Percentiles rank a stretch among this genome's conserved stretches.
Evolutionary conservation across 2,329 filamentous ascomycete genomes (phyloP).

Genomic region (Apiospora kogelbergensis): DNA sequence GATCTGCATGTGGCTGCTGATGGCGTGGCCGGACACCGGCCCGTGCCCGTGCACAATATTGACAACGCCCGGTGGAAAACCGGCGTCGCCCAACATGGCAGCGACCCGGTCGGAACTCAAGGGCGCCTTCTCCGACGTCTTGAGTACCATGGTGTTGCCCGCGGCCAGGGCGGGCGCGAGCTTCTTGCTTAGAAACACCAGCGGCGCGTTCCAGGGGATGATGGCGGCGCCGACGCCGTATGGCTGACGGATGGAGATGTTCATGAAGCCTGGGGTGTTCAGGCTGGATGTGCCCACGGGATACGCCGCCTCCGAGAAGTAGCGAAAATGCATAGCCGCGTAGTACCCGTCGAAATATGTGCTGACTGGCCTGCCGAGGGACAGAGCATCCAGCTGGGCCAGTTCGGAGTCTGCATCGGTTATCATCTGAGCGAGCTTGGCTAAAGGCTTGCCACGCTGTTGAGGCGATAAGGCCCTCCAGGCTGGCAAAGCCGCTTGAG

Average conservation of each 20-base stretch:
- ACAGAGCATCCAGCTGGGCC: conserved; percentile 18
- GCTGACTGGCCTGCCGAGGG: conserved; percentile 20
- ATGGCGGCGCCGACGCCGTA: conserved; percentile 18
- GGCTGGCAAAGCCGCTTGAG: conserved; percentile 21
- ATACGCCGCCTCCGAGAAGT: conserved; percentile 20
- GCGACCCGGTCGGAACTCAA: conserved; percentile 63
- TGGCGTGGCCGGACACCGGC: conserved; percentile 61
- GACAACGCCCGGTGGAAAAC: conserved; percentile 73
- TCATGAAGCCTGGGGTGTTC: conserved; percentile 21
- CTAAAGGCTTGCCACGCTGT: conserved; percentile 19
- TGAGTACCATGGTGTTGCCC: conserved; percentile 64
- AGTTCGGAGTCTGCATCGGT: conserved; percentile 17
- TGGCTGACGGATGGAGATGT: conserved; percentile 18
- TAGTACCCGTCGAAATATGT: conserved; percentile 22
- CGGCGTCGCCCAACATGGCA: conserved; percentile 67
- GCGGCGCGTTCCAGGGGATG: conserved; percentile 74
- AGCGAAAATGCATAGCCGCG: conserved; percentile 15
- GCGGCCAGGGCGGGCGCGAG: conserved; percentile 68
- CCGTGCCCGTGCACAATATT: conserved; percentile 72
- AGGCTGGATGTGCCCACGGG: conserved; percentile 21
- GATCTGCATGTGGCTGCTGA: conserved; percentile 67
- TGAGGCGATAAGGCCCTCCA: conserved; percentile 21
- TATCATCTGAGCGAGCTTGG: conserved; percentile 23
- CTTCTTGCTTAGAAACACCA: conserved; percentile 77
- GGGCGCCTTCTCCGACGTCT: conserved; percentile 65